phyloP scores from a whole-genome alignment of 352 stramenopile species.

The Blastocystis hominis region DNA sequence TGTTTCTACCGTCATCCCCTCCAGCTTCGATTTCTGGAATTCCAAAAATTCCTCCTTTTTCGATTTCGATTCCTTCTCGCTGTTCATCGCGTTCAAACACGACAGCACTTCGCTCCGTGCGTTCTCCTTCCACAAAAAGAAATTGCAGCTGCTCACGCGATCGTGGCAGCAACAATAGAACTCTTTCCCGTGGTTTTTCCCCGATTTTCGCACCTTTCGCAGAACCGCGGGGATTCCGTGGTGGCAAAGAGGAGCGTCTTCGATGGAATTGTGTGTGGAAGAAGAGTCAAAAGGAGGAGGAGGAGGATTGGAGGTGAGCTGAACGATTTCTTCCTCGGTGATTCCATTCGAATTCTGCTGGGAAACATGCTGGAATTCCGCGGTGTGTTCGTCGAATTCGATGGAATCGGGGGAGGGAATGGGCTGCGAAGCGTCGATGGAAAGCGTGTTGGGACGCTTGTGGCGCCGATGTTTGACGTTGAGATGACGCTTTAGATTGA shows the following conservation, averaged over 20 bases:
- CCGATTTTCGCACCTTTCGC: slow-evolving; percentile 13
- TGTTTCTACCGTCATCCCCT: neutral
- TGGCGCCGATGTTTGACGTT: slow-evolving; percentile 6
- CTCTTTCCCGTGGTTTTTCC: slow-evolving; percentile 30
- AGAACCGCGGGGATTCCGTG: slow-evolving; percentile 34
- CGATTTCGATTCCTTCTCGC: neutral
- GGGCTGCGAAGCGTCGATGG: neutral
- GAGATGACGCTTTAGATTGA: slow-evolving; percentile 44
- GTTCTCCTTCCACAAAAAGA: slow-evolving; percentile 43
- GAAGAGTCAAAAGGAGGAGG: no score
- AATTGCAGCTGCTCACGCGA: neutral
- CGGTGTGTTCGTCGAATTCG: neutral
- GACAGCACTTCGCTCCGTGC: neutral
- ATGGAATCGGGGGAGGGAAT: neutral
- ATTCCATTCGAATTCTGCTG: neutral
- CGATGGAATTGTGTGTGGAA: neutral
- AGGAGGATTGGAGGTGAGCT: neutral
- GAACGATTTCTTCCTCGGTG: slow-evolving; percentile 20
- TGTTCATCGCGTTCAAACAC: neutral
- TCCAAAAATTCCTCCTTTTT: neutral
- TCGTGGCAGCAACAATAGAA: slow-evolving; percentile 24
- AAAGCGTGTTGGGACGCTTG: neutral
- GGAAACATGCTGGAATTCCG: neutral
- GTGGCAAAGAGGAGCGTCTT: neutral
- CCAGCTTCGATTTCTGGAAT: neutral